phyloP scores from a whole-genome alignment of 345 rosid species.

The Salix dunnii region DNA sequence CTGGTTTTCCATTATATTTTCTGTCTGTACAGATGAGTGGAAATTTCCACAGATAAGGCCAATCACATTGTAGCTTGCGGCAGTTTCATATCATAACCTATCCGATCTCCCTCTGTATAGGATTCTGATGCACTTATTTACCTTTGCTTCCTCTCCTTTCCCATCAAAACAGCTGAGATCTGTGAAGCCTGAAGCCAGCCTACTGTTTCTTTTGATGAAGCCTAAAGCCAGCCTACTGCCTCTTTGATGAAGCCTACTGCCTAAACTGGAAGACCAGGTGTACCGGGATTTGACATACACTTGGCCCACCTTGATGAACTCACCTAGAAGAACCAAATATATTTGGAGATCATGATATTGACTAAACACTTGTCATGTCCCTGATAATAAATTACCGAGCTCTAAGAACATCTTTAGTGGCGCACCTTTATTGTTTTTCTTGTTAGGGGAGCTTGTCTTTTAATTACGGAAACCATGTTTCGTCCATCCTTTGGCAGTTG shows the following conservation, averaged over 20 bases:
- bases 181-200: conserved; percentile 93
- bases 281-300: conserved; percentile 62
- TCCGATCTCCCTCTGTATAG: conserved; percentile 52
- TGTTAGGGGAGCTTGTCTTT: conserved; percentile 17
- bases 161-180: conserved; percentile 85
- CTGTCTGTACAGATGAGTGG: conserved; percentile 10
- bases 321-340: conserved; percentile 63
- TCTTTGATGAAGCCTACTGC: conserved; percentile 75
- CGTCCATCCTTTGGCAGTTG: conserved; percentile 31
- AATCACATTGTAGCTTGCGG: conserved; percentile 28
- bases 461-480: conserved; percentile 31
- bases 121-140: conserved; percentile 71
- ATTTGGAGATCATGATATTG: conserved; percentile 44
- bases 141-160: conserved; percentile 74
- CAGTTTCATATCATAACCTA: conserved; percentile 49
- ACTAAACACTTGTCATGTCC: conserved; percentile 49
- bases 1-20: conserved; percentile 18
- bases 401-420: conserved; percentile 55
- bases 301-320: conserved; percentile 74
- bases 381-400: conserved; percentile 62
- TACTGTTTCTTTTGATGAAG: conserved; percentile 73
- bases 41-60: conserved; percentile 33
- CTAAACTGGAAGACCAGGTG: conserved; percentile 90
- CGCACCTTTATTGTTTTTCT: conserved; percentile 40
- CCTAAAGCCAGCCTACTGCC: conserved; percentile 47